Conservation (phyloP, 2,329 filamentous ascomycete species). For the Talaromyces sp. region DNA sequence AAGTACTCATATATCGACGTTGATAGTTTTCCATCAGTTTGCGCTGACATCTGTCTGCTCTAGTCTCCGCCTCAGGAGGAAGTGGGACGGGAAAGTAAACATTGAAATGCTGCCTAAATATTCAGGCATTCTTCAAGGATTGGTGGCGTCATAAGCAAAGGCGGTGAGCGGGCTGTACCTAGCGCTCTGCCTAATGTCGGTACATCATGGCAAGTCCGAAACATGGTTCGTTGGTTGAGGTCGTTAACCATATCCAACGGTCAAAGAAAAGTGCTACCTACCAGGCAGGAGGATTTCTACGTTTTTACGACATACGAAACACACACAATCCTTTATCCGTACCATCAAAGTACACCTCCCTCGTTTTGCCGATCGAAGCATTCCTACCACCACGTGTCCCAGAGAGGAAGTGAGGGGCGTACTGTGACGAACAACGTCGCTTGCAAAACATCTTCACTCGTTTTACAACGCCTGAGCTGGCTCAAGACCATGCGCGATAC, state of each 20-base stretch:
- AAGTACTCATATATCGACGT: neutral
- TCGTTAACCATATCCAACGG: neutral
- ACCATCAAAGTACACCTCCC: neutral
- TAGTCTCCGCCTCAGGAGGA: neutral
- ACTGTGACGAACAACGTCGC: slow-evolving; percentile 5
- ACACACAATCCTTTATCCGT: neutral
- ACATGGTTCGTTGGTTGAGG: slow-evolving; percentile 5
- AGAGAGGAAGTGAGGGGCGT: slow-evolving; percentile 15
- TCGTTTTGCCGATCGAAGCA: neutral
- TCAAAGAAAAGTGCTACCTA: slow-evolving; percentile 1
- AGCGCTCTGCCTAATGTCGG: neutral
- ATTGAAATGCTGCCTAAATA: neutral
- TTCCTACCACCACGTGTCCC: slow-evolving; percentile 12
- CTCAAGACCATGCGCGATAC: slow-evolving; percentile 28
- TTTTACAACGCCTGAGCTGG: slow-evolving; percentile 7
- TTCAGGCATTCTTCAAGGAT: neutral
- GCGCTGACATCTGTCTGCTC: neutral
- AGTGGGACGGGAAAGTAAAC: too few relatives aligned
- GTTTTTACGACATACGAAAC: neutral
- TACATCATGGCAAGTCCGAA: neutral
- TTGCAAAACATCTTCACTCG: slow-evolving; percentile 2
- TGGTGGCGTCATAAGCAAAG: slow-evolving; percentile 36
- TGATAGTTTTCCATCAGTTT: neutral
- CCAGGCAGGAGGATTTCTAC: neutral
- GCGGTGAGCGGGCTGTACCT: slow-evolving; percentile 31